Conservation (phyloP, 495 filamentous ascomycete genomes). For the Neurospora sp. region DNA sequence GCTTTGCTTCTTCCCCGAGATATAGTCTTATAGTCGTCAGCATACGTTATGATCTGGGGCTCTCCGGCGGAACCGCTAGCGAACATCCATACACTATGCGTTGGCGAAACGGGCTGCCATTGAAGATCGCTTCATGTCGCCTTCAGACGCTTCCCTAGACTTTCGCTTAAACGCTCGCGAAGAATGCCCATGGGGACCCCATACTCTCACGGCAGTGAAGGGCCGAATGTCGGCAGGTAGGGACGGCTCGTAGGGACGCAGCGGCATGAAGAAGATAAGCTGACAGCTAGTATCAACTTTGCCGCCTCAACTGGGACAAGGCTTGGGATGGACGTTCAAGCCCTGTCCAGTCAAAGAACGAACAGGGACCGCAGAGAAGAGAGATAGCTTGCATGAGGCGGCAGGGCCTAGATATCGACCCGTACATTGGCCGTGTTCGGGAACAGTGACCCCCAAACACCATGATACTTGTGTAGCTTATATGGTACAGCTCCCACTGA, state of each 20-base stretch:
- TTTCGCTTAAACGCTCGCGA: not conserved
- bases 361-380: not conserved
- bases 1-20: not conserved
- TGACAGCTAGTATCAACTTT: not conserved
- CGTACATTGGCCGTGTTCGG: not conserved
- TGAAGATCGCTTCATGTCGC: not conserved
- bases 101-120: not conserved
- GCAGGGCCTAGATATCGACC: not conserved
- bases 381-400: not conserved
- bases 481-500: not conserved
- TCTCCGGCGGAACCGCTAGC: not conserved
- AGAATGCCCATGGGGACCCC: not conserved
- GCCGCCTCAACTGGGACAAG: not conserved
- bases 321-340: not conserved
- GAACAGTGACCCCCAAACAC: not conserved
- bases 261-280: not conserved
- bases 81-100: not conserved
- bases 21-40: not conserved
- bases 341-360: not conserved
- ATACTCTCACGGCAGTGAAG: conserved; percentile 10
- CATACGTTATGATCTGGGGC: not conserved
- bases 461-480: not conserved
- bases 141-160: not conserved
- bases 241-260: not conserved
- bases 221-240: conserved; percentile 11